Evolutionary conservation across 306 rosid species (phyloP), one percentile per base, ranked within the genome.

Genomic region (Prunus padus): DNA sequence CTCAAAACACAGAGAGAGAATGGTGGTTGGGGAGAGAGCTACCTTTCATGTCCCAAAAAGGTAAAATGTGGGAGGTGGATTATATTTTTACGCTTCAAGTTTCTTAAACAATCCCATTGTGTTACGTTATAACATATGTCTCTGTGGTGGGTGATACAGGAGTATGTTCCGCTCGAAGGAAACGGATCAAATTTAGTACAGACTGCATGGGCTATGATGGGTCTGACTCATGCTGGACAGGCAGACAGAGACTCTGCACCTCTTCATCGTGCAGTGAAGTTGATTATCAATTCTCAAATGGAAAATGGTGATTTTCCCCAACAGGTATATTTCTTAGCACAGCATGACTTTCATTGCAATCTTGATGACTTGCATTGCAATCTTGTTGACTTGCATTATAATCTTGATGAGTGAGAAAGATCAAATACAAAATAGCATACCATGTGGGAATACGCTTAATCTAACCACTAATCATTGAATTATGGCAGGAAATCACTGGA

Each of bases 1-100:
- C 88, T 91, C 23, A 47, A 26, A 14, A 33, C 75, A 15, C 93
- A 87, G 30, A 79, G 78, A 33, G 79, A 84, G 0, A 82, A 91
- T 20, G 96, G 96, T 45, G 96, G 96, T 0, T 88, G 96, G 96
- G 93, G 89, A 6, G 96, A 91, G 55, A 88, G 93, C 47, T 87
- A 87, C 71, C 82, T 85, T 45, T 90, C 90, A 56, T 65, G 90
- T 59, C 90, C 87, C 0, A 57, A 77, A 72, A 83, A 86, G 86
- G 91, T 88, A 33, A 5, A 14, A 12, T 7, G 15, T 0, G 1
- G 9, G 50, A 19, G 46, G 12, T 1, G 11, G 11, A 33, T 26
- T 12, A 50, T 45, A 10, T 47, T 14, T 46, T 25, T 13, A 9
- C 3, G 8, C 49, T 49, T 26, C 19, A 13, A 16, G 73, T 69